Evolutionary conservation across 192 early-diverging fungal genomes (phyloP).

Genomic region (Jimgerdemannia lactiflua): DNA sequence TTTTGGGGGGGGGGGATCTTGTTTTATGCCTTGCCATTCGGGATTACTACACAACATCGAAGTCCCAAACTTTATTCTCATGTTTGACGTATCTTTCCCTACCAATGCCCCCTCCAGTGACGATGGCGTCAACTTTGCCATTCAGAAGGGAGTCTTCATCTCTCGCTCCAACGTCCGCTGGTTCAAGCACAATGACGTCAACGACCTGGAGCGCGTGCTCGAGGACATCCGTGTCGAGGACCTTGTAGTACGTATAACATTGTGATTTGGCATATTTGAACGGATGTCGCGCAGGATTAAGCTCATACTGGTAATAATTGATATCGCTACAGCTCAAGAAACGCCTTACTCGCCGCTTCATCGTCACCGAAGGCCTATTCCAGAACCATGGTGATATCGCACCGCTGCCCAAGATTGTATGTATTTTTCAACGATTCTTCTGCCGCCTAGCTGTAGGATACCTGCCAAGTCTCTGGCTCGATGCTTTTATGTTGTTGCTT

Average conservation of each 20-base stretch:
- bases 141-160: constrained; percentile 87
- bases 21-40: constrained; percentile 9
- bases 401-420: constrained; percentile 69
- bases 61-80: background rate
- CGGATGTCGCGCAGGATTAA: background rate
- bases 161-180: constrained; percentile 88
- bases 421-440: background rate
- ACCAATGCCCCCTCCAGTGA: constrained; percentile 53
- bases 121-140: constrained; percentile 81
- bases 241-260: constrained; percentile 32
- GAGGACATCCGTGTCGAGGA: constrained; percentile 70
- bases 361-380: constrained; percentile 92
- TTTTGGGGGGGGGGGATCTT: background rate
- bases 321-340: constrained; percentile 54
- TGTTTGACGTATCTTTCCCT: background rate
- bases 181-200: constrained; percentile 98
- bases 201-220: constrained; percentile 86
- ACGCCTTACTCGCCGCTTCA: constrained; percentile 87
- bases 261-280: background rate
- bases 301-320: background rate
- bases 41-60: background rate
- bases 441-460: background rate
- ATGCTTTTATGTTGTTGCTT: background rate
- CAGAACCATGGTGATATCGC: constrained; percentile 85
- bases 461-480: background rate